These are phyloP conservation scores for Trametes pubescens DNA, from an alignment of 1,284 basidiomycete genomes.

Conservation along the genomic window DNA sequence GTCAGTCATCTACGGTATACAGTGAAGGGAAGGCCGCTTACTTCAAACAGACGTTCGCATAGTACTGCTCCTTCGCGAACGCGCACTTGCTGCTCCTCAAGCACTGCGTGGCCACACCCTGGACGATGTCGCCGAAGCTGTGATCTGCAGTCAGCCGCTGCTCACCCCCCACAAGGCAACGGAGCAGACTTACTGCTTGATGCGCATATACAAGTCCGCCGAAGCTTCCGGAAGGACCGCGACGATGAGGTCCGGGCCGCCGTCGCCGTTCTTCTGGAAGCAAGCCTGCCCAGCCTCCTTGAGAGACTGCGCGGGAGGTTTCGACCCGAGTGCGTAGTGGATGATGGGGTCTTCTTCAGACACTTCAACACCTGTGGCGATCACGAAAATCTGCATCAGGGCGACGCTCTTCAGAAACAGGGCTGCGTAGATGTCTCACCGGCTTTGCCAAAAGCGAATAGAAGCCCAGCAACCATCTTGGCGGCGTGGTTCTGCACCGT, in stretches of 20 bases:
- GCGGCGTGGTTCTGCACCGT: constrained; percentile 48
- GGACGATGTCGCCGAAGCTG: constrained; percentile 29
- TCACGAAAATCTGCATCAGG: neutral
- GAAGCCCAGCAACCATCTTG: constrained; percentile 60
- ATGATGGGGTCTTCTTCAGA: constrained; percentile 51
- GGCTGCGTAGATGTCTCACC: constrained; percentile 51
- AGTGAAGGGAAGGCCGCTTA: constrained; percentile 42
- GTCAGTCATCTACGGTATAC: constrained; percentile 8
- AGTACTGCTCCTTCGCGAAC: constrained; percentile 75
- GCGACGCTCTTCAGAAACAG: neutral
- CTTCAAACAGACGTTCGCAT: constrained; percentile 83
- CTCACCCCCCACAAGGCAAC: neutral
- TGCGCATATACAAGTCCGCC: constrained; percentile 75
- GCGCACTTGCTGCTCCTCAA: constrained; percentile 69
- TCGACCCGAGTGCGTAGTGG: constrained; percentile 62
- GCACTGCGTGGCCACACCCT: constrained; percentile 79
- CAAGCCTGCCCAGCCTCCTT: constrained; percentile 54
- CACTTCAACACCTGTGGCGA: constrained; percentile 58
- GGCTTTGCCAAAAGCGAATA: constrained; percentile 56
- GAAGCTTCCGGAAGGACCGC: constrained; percentile 77
- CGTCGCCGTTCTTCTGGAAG: constrained; percentile 43
- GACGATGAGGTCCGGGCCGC: constrained; percentile 65
- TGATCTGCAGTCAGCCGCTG: constrained; percentile 1
- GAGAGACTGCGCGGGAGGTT: constrained; percentile 60
- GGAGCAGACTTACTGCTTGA: constrained; percentile 71